Percentiles rank a stretch among this genome's conserved stretches.
These are phyloP conservation scores for Monosporascus ibericus DNA, from an alignment of 2,329 filamentous ascomycete genomes.

Conservation along the genomic window DNA sequence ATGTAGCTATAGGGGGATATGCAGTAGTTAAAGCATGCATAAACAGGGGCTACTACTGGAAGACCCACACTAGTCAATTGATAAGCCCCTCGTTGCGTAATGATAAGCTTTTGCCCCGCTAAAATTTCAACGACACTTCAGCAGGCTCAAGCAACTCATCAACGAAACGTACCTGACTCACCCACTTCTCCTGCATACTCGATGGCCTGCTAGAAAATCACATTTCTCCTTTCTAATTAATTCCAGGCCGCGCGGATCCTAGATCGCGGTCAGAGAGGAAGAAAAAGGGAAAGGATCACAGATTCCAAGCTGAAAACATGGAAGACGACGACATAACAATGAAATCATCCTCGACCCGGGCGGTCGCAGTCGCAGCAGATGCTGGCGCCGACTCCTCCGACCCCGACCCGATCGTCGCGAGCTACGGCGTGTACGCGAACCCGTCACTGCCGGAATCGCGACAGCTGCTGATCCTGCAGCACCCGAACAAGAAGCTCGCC, in stretches of 20 bases:
- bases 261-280: too few relatives aligned
- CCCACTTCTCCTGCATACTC: not conserved
- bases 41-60: too few relatives aligned
- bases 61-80: not conserved
- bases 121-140: not conserved
- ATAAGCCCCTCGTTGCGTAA: not conserved
- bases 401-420: slow-evolving; percentile 63
- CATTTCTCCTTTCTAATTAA: too few relatives aligned
- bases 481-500: slow-evolving; percentile 65
- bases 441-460: slow-evolving; percentile 56
- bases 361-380: not conserved
- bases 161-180: not conserved
- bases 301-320: too few relatives aligned
- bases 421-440: slow-evolving; percentile 84
- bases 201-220: too few relatives aligned
- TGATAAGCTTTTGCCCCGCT: not conserved
- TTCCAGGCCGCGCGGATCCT: too few relatives aligned
- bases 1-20: too few relatives aligned
- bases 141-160: not conserved
- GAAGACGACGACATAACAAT: not conserved
- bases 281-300: too few relatives aligned
- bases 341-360: not conserved
- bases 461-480: slow-evolving; percentile 78
- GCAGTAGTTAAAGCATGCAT: too few relatives aligned
- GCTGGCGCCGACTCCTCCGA: slow-evolving; percentile 26